Percentiles rank a stretch among this genome's conserved stretches.
phyloP scores from a whole-genome alignment of 805 yeast genomes.

The Scheffersomyces spartinae region DNA sequence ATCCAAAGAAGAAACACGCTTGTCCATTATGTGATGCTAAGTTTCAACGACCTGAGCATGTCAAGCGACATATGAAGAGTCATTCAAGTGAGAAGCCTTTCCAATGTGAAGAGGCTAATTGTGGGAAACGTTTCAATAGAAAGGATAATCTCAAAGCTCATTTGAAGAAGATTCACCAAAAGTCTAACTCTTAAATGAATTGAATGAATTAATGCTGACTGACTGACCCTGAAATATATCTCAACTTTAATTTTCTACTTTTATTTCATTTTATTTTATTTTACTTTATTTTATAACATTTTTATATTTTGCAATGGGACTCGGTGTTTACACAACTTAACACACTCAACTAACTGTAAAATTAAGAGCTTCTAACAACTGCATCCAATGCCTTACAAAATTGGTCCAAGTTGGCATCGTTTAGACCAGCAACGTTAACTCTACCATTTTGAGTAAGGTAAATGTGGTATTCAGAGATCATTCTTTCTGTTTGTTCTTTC shows the following conservation, averaged over 20 bases:
- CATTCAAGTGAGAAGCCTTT: slow-evolving; percentile 50
- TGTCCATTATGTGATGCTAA: slow-evolving; percentile 54
- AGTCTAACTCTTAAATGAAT: too few species aligned
- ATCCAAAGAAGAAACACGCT: slow-evolving; percentile 45
- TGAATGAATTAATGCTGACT: too few species aligned
- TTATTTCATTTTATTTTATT: too few species aligned
- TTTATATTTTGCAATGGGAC: too few species aligned
- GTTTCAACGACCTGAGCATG: slow-evolving; percentile 66
- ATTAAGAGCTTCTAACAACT: slow-evolving; percentile 27
- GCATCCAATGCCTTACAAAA: slow-evolving; percentile 25
- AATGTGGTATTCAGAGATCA: slow-evolving; percentile 24
- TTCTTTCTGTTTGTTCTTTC: slow-evolving; percentile 17
- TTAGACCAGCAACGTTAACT: slow-evolving; percentile 35
- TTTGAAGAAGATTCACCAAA: slow-evolving; percentile 46
- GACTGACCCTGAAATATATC: too few species aligned
- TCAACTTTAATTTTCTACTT: too few species aligned
- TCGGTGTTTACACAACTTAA: too few species aligned
- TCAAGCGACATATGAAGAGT: slow-evolving; percentile 48
- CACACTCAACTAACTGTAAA: too few species aligned
- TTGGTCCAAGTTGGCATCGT: slow-evolving; percentile 23
- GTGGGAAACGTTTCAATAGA: slow-evolving; percentile 46
- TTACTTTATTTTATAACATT: too few species aligned
- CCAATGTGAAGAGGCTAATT: slow-evolving; percentile 37
- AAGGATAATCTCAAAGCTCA: slow-evolving; percentile 52
- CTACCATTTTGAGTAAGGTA: slow-evolving; percentile 29